Evolutionary conservation across 108 stramenopile genomes (phyloP).

Genomic region (Cafeteria roenbergensis): DNA sequence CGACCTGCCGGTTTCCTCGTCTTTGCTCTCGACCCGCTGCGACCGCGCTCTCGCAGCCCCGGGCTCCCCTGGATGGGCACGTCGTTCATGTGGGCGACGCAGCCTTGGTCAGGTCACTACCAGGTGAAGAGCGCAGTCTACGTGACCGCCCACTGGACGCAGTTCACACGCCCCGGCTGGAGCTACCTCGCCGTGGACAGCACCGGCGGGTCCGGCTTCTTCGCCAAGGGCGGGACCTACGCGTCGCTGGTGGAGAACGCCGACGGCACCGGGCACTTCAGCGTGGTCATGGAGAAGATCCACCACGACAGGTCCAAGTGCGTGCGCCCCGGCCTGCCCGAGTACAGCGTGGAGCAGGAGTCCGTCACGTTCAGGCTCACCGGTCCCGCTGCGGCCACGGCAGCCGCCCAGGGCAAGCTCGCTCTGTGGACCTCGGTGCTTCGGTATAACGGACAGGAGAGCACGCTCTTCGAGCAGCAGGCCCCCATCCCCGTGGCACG

Average conservation of each 20-base stretch:
- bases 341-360: not conserved
- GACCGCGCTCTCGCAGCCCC: not conserved
- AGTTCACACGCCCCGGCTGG: slow-evolving; percentile 4
- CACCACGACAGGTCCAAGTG: not conserved
- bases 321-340: not conserved
- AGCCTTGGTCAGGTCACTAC: slow-evolving; percentile 11
- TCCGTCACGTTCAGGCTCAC: not conserved
- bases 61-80: slow-evolving; percentile 2
- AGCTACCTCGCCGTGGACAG: not conserved
- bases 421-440: not conserved
- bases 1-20: no score
- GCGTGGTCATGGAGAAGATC: not conserved
- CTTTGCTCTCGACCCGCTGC: no score
- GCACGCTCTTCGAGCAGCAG: not conserved
- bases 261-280: not conserved
- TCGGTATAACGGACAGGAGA: not conserved
- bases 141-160: not conserved
- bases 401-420: no score
- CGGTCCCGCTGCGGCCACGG: no score
- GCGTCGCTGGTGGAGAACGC: not conserved
- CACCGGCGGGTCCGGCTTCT: not conserved
- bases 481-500: not conserved
- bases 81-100: slow-evolving; percentile 1
- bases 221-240: not conserved
- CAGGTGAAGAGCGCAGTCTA: not conserved